Base-by-base conservation (phyloP, 345 rosid species). In the Pistacia integerrima region DNA sequence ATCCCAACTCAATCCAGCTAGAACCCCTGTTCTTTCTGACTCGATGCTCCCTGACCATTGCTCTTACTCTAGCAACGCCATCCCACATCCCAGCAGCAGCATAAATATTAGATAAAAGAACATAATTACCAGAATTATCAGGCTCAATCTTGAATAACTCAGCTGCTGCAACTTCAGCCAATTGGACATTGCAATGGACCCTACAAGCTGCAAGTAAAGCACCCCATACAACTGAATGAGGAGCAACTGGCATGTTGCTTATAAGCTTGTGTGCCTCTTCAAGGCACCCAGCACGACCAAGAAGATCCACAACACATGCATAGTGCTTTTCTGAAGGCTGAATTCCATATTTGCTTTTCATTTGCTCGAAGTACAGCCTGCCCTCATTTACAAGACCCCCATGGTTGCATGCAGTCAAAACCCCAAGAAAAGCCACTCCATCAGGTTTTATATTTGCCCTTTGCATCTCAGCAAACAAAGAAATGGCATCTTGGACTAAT, bases 361-460 rank as follows among this genome's bases (percentile, higher is more conserved):
- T 82, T 64, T 77, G 80, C 10, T 77, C 54, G 70, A 82, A 82
- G 76, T 74, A 85, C 55, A 10, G 74, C 80, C 76, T 67, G 51
- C 87, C 84, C 56, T 85, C 87, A 8, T 63, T 63, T 49, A 77
- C 82, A 64, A 82, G 82, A 18, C 82, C 80, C 28, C 78, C 80
- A 55, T 73, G 82, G 76, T 82, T 79, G 75, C 87, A 85, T 55
- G 84, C 84, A 58, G 76, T 82, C 76, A 82, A 75, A 64, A 82
- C 79, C 48, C 77, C 85, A 10, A 82, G 81, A 77, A 78, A 82
- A 58, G 80, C 57, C 28, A 74, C 69, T 70, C 74, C 79, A 59
- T 83, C 87, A 46, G 84, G 84, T 62, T 63, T 67, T 59, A 78
- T 76, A 18, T 78, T 76, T 49, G 69, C 74, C 61, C 46, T 74